These are phyloP conservation scores for Lepraria neglecta DNA, from an alignment of 495 filamentous ascomycete species.

Conservation along the genomic window DNA sequence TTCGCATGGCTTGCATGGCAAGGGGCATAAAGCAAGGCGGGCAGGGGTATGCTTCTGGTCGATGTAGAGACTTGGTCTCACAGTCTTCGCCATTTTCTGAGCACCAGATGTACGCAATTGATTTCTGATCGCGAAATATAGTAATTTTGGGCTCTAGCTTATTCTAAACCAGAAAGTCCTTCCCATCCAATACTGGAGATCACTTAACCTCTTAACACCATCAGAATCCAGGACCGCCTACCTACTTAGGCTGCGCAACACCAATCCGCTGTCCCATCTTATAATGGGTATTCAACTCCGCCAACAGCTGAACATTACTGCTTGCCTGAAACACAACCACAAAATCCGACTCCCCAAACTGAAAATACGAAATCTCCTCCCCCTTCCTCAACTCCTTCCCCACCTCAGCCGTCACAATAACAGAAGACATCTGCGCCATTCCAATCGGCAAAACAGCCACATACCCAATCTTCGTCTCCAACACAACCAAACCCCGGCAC, in stretches of 20 bases:
- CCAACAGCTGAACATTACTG: conserved; percentile 11
- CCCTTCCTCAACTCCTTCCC: conserved; percentile 34
- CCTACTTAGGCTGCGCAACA: neutral
- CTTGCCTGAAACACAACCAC: conserved; percentile 33
- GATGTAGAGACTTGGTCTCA: no score
- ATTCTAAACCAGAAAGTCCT: no score
- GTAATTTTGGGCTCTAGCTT: no score
- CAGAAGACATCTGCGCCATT: conserved; percentile 40
- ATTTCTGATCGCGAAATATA: no score
- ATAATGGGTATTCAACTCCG: conserved; percentile 13
- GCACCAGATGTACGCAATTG: no score
- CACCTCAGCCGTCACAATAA: conserved; percentile 31
- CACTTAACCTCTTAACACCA: no score
- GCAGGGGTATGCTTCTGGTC: no score
- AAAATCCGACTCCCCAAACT: conserved; percentile 41
- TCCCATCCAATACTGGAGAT: no score
- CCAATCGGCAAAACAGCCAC: conserved; percentile 40
- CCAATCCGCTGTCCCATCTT: conserved; percentile 16
- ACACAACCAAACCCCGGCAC: conserved; percentile 33
- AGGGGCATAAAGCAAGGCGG: no score
- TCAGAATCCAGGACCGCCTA: no score
- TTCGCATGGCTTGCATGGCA: no score
- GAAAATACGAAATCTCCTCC: conserved; percentile 39
- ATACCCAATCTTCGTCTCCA: conserved; percentile 30
- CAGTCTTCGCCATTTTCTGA: no score